Conservation (phyloP, 208 protist species). For the Crithidia fasciculata region DNA sequence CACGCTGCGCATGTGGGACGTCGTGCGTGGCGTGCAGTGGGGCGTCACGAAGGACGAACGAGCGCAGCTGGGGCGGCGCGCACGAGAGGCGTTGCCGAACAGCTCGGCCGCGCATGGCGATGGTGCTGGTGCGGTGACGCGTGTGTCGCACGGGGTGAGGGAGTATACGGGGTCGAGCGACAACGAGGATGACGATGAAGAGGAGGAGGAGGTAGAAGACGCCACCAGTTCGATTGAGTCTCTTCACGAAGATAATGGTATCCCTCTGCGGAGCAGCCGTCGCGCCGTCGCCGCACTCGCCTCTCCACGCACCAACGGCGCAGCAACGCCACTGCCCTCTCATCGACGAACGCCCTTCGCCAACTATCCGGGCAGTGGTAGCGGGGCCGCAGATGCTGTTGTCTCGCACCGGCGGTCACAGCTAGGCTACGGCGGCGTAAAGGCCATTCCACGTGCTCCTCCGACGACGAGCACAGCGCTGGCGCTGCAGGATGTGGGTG, state of each 20-base stretch:
- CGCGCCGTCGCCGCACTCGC: not conserved
- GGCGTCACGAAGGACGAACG: constrained; percentile 39
- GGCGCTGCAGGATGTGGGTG: not conserved
- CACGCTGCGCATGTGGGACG: constrained; percentile 66
- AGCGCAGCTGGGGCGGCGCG: constrained; percentile 8
- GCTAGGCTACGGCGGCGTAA: constrained; percentile 4
- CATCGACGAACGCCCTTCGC: not conserved
- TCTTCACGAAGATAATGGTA: too few relatives aligned
- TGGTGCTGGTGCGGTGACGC: not conserved
- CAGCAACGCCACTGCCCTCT: not conserved
- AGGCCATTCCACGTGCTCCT: not conserved
- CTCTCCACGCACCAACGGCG: not conserved
- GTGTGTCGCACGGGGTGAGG: not conserved
- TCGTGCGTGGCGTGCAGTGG: constrained; percentile 50
- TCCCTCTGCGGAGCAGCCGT: too few relatives aligned
- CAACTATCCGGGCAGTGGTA: not conserved
- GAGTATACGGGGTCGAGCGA: constrained; percentile 1
- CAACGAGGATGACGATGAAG: not conserved
- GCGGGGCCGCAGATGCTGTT: not conserved
- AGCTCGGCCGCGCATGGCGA: too few relatives aligned
- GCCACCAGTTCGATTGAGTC: not conserved
- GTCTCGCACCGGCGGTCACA: not conserved
- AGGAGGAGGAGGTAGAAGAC: not conserved
- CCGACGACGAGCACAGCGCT: not conserved
- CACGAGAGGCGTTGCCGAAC: not conserved